phyloP scores from a whole-genome alignment of 2,329 filamentous ascomycete species.

The Hypoxylon rubiginosum region DNA sequence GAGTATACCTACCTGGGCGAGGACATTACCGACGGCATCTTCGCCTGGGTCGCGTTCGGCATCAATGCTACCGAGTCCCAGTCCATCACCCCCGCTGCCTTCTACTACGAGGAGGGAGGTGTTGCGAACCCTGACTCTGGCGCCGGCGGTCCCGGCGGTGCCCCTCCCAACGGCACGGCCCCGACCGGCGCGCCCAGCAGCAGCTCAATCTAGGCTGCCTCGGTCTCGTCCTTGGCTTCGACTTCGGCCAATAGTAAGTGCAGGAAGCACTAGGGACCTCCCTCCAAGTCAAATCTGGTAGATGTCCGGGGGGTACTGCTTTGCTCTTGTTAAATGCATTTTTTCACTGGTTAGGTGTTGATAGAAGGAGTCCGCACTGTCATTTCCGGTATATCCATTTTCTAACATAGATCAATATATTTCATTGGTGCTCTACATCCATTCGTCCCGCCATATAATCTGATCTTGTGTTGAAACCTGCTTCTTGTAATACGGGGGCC shows the following conservation, averaged over 20 bases:
- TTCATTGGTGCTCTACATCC: neutral
- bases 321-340: neutral
- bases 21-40: conserved; percentile 63
- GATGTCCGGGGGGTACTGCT: neutral
- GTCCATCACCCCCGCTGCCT: conserved; percentile 51
- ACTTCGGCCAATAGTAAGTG: neutral
- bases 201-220: neutral
- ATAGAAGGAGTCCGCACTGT: neutral
- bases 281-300: neutral
- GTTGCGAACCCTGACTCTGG: conserved; percentile 47
- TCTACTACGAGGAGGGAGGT: conserved; percentile 53
- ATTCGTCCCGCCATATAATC: neutral
- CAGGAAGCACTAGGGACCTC: neutral
- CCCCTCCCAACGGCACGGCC: conserved; percentile 16
- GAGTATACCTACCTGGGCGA: conserved; percentile 71
- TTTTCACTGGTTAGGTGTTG: neutral
- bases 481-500: too few species aligned
- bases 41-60: conserved; percentile 68
- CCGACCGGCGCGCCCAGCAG: conserved; percentile 11
- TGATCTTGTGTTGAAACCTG: too few species aligned
- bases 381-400: neutral
- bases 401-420: neutral
- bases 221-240: conserved; percentile 2
- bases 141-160: conserved; percentile 37
- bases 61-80: conserved; percentile 55